Evolutionary conservation across 2,329 filamentous ascomycete genomes (phyloP).

Genomic region (Cercospora sp.): DNA sequence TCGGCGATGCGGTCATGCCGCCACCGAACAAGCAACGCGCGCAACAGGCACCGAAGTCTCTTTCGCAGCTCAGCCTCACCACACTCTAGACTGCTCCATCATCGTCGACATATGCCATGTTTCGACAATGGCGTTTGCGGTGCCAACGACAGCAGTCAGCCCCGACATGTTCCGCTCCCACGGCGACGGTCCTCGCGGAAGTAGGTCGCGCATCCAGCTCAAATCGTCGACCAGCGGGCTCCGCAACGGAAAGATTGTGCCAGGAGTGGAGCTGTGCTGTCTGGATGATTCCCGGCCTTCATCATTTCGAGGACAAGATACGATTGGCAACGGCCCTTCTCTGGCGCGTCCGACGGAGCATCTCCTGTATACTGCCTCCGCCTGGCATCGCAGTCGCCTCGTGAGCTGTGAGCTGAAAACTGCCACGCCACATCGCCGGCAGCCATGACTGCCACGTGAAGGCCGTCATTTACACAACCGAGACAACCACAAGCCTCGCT

Average conservation of each 20-base stretch:
- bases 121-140: background rate
- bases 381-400: background rate
- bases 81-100: background rate
- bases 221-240: background rate
- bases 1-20: slow-evolving; percentile 5
- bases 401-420: background rate
- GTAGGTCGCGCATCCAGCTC: background rate
- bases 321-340: background rate
- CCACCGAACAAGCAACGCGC: background rate
- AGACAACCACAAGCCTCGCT: background rate
- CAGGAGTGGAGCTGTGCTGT: background rate
- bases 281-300: slow-evolving; percentile 10
- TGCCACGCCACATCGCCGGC: background rate
- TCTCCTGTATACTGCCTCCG: background rate
- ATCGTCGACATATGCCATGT: background rate
- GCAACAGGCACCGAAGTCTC: background rate
- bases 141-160: background rate
- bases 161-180: background rate
- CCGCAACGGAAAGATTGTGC: background rate
- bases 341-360: background rate
- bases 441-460: slow-evolving; percentile 1
- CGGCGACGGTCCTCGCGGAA: background rate
- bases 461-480: background rate
- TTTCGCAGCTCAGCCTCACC: background rate
- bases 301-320: background rate